Base-by-base conservation (phyloP, 192 early-diverging fungal genomes). In the Backusella luteola region DNA sequence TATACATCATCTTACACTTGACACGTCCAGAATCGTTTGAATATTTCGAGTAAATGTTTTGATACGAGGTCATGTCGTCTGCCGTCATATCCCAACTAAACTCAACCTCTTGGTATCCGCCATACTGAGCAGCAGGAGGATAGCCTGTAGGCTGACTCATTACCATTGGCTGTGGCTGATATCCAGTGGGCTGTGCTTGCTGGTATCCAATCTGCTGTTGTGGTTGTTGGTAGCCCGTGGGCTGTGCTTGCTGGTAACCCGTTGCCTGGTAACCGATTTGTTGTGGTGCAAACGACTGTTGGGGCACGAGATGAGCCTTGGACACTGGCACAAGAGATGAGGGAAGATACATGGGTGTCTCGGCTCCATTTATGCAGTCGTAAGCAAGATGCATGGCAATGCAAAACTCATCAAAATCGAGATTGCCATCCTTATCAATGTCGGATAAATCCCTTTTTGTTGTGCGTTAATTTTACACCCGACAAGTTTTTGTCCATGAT, bases 361-460 rank as follows among this genome's bases (percentile, higher is more conserved):
- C 83, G 34, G 80, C 9, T 26, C 85, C 84, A 73, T 88, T 85
- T 56, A 93, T 87, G n/a, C 91, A 77, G 21, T 87, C 89, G 72
- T 93, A 94, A 4, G 92, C 88, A n/a, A 95, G 84, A 79, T 90
- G 92, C 77, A 92, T 87, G 19, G 94, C 93, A 69, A 95, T 81
- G 77, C 91, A 90, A 78, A 94, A 95, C 82, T 95, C 94, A 75
- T 95, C 94, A 79, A 94, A 90, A 79, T 95, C 94, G 69, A 95
- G 87, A 34, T 87, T 86, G 4, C 94, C 93, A 79, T 95, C 94
- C 69, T 90, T 90, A 83, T 95, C 94, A 68, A 95, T 95, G 71
- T 95, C 94, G 23, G 92, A 89, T 36, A 95, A 87, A 79, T 95
- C 91, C 89, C 88, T 89, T 67, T 76, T 1, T 5, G 38, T 39